Base-by-base conservation (phyloP, 2,329 filamentous ascomycete genomes). In the Aspergillus fumigatiaffinis region DNA sequence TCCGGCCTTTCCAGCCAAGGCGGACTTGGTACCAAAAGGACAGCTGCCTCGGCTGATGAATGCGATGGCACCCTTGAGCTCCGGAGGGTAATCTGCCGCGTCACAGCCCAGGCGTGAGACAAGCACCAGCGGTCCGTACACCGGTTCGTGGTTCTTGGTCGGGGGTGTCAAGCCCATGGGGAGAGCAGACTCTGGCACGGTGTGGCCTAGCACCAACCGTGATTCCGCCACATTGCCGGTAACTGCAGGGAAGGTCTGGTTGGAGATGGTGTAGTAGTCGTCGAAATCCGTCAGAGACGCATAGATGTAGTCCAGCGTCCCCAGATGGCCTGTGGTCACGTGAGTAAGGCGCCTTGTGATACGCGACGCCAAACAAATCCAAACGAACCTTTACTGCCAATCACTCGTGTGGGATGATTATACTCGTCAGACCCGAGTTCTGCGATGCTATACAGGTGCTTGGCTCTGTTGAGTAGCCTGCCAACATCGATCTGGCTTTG, bases 21-120 rank as follows among this genome's bases (percentile, higher is more conserved):
- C 81, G 2, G 87, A 87, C 76, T 94, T 93, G 60, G 80, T 75
- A 10, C 87, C 88, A 63, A 92, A 93, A 3, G 85, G 66, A 71
- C 90, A 93, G 1, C 73, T 79, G 53, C 90, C 90, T 55, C 90
- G 85, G 26, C 80, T 78, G 60, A 93, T 83, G 51, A 93, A 79
- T 5, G 87, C 89, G 60, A 94, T 87, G 52, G 84, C 84, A 53
- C 85, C 87, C 5, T 76, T 70, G 4, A 87, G 75, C 1, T 76
- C 71, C 2, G 54, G 51, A 1, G 88, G 84, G 68, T 85, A 92
- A 71, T 92, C 88, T 7, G 79, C 77, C 63, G 76, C 72, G 10
- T 82, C 70, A 69, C 89, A 92, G 49, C 89, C 89, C 8, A 83
- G 71, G 66, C 86, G 85, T 12, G 75, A 71, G 5, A 87, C 85